Evolutionary conservation across 257 asterid genomes (phyloP).

Genomic region (Coffea canephora): DNA sequence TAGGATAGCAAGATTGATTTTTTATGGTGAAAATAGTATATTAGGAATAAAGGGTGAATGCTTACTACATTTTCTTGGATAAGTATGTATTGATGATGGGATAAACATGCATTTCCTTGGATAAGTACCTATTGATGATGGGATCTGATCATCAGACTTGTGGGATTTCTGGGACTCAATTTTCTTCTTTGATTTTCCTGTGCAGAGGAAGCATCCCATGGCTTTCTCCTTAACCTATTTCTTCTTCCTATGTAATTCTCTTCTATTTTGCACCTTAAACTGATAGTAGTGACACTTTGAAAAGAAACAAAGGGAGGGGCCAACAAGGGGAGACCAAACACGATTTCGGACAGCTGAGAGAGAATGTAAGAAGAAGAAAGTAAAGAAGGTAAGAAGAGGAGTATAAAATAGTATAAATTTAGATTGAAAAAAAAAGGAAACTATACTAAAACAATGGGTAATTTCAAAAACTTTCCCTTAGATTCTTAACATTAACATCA

Average conservation of each 20-base stretch:
- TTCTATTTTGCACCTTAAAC: neutral
- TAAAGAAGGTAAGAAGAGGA: neutral
- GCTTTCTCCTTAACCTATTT: constrained; percentile 2
- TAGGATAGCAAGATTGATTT: constrained; percentile 2
- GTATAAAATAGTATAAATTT: neutral
- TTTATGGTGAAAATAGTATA: constrained; percentile 13
- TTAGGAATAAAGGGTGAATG: neutral
- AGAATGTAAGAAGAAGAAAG: constrained; percentile 9
- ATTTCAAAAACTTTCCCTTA: too few species aligned
- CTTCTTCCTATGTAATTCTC: neutral
- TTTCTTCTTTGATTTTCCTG: constrained; percentile 71
- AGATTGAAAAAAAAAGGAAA: constrained; percentile 2
- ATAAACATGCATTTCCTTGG: constrained; percentile 18
- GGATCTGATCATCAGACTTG: constrained; percentile 68
- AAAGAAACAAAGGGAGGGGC: constrained; percentile 7
- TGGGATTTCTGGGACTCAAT: constrained; percentile 35
- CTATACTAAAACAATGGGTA: too few species aligned
- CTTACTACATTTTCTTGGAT: neutral
- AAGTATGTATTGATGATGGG: constrained; percentile 56
- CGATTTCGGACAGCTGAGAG: constrained; percentile 35
- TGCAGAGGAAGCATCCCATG: constrained; percentile 53
- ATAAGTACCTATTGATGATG: constrained; percentile 49
- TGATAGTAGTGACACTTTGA: neutral
- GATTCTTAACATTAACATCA: too few species aligned
- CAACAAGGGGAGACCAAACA: constrained; percentile 34